Evolutionary conservation across 2,329 filamentous ascomycete species (phyloP).

Genomic region (Fusarium dimerum): DNA sequence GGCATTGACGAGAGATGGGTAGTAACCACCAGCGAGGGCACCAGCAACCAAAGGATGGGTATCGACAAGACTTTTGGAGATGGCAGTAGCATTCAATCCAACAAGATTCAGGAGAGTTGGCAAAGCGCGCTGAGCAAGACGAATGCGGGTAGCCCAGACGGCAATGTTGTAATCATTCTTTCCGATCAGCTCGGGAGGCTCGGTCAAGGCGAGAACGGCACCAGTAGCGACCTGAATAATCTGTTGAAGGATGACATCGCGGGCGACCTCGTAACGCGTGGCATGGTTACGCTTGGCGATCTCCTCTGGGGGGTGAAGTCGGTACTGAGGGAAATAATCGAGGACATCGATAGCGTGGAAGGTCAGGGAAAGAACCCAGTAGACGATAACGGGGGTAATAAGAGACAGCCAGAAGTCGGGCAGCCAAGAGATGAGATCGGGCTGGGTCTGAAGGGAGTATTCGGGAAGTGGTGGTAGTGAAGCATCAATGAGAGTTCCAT

Average conservation of each 20-base stretch:
- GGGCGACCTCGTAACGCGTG: slow-evolving; percentile 78
- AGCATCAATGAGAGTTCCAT: slow-evolving; percentile 56
- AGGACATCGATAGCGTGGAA: slow-evolving; percentile 87
- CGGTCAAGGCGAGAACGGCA: slow-evolving; percentile 66
- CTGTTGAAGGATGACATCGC: slow-evolving; percentile 91
- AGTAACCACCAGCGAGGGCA: slow-evolving; percentile 76
- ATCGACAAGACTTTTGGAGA: slow-evolving; percentile 73
- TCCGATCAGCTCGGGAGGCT: slow-evolving; percentile 72
- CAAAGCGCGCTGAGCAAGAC: slow-evolving; percentile 76
- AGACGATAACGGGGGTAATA: slow-evolving; percentile 75
- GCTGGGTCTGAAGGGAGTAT: slow-evolving; percentile 72
- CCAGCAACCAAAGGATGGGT: slow-evolving; percentile 75
- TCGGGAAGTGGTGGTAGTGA: slow-evolving; percentile 77
- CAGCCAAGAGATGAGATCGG: slow-evolving; percentile 73
- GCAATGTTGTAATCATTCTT: slow-evolving; percentile 84
- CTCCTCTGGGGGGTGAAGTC: slow-evolving; percentile 92
- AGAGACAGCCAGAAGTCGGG: slow-evolving; percentile 81
- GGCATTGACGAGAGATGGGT: slow-evolving; percentile 68
- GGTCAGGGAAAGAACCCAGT: slow-evolving; percentile 83
- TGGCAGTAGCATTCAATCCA: slow-evolving; percentile 72
- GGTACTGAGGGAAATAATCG: slow-evolving; percentile 87
- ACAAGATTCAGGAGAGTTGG: slow-evolving; percentile 69
- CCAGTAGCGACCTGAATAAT: slow-evolving; percentile 80
- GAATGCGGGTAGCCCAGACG: slow-evolving; percentile 83
- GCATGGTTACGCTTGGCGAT: slow-evolving; percentile 86